Conservation (phyloP, 2,329 filamentous ascomycete species). For the Purpureocillium takamizusanense region DNA sequence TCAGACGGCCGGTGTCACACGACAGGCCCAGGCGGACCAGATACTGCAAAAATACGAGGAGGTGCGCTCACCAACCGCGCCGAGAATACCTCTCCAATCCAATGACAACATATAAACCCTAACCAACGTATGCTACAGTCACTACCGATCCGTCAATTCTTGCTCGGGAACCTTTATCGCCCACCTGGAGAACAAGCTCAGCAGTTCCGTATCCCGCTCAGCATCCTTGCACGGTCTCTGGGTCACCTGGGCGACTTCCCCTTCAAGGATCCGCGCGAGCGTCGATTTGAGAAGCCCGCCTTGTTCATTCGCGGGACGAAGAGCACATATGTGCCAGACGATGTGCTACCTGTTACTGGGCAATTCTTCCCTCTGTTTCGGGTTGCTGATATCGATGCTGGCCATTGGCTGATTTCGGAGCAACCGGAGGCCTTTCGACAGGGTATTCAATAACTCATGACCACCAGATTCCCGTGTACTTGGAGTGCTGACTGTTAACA, state of each 20-base stretch:
- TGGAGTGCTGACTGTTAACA: slow-evolving; percentile 2
- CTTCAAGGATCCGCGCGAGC: slow-evolving; percentile 60
- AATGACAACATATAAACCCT: not conserved
- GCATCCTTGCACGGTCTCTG: slow-evolving; percentile 57
- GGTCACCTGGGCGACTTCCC: slow-evolving; percentile 82
- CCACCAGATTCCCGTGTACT: not conserved
- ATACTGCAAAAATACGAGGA: slow-evolving; percentile 69
- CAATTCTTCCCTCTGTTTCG: slow-evolving; percentile 74
- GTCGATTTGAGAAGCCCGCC: slow-evolving; percentile 65
- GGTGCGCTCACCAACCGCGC: slow-evolving; percentile 23
- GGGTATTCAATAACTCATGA: slow-evolving; percentile 34
- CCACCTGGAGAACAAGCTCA: slow-evolving; percentile 40
- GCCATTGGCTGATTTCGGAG: slow-evolving; percentile 88
- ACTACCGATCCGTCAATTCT: slow-evolving; percentile 76
- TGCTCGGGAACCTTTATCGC: slow-evolving; percentile 75
- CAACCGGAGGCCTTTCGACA: slow-evolving; percentile 69
- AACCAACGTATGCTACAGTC: slow-evolving; percentile 25
- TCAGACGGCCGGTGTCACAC: slow-evolving; percentile 57
- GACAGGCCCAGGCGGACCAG: slow-evolving; percentile 68
- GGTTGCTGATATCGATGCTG: slow-evolving; percentile 64
- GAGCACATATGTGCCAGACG: slow-evolving; percentile 74
- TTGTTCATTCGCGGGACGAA: slow-evolving; percentile 72
- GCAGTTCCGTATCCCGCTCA: slow-evolving; percentile 73
- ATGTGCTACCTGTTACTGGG: slow-evolving; percentile 69
- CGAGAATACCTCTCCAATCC: not conserved